Base-by-base conservation (phyloP, 2,329 filamentous ascomycete genomes). In the Pseudogymnoascus sp. region DNA sequence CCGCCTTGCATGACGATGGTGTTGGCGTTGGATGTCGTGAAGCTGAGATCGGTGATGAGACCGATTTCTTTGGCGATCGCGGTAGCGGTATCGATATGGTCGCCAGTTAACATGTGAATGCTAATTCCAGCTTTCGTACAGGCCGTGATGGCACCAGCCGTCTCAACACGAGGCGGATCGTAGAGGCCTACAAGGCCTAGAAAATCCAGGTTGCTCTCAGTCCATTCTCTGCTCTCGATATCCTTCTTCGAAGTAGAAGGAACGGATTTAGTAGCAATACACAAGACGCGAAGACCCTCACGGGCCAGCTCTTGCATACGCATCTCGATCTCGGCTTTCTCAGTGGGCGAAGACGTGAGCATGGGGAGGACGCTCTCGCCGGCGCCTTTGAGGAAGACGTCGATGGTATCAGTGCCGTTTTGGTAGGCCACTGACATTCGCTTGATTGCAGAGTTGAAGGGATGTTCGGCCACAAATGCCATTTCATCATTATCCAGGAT, bases 391-490 rank as follows among this genome's bases (percentile, higher is more conserved):
- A 81, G 80, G 66, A 82, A 84, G 16, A 84, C 78, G 11, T 76
- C 74, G 67, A 72, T 70, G 10, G 72, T 70, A 23, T 75, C 74
- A 1, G 71, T 72, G 6, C 73, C 73, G 47, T 79, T 76, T 6
- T 72, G 72, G 74, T 87, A 89, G 28, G 90, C 81, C 59, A 90
- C 87, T 38, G 85, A 87, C 88, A 91, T 91, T 64, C 86, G 82
- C 76, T 91, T 91, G 73, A 87, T 83, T 38, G 84, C 83, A 0
- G 87, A 90, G 71, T 91, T 87, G 69, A 91, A 91, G 1, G 87
- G 87, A 62, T 87, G 87, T 69, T 91, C 88, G 1, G 84, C 81
- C 8, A 88, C 69, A 50, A 86, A 75, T 40, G 75, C 73, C 63
- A 80, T 78, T 23, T 72, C 68, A n/a, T 74, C 74, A 21, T 73